Evolutionary conservation across 371 early-diverging fungal genomes (phyloP).

Genomic region (Mucor circinelloides): DNA sequence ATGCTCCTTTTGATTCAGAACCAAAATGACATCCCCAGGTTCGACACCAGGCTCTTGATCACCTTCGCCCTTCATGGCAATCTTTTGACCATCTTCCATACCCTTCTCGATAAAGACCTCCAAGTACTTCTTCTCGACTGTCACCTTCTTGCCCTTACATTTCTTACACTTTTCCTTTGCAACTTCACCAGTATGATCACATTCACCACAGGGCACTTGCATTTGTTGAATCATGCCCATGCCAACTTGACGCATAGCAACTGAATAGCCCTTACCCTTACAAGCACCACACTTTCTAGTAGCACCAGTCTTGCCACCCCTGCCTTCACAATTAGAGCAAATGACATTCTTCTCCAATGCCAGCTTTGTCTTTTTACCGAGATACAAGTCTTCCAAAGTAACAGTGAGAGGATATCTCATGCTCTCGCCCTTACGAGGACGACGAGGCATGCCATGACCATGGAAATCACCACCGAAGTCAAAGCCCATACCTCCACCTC

Average conservation of each 20-base stretch:
- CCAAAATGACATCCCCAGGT: conserved; percentile 90
- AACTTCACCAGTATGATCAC: conserved; percentile 31
- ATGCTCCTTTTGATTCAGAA: conserved; percentile 84
- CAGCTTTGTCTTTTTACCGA: conserved; percentile 83
- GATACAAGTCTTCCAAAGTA: conserved; percentile 85
- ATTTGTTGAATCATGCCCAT: conserved; percentile 97
- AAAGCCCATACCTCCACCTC: conserved; percentile 35
- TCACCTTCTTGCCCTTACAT: conserved; percentile 84
- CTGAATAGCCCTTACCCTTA: conserved; percentile 88
- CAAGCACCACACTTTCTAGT: conserved; percentile 80
- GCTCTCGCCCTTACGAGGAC: conserved; percentile 78
- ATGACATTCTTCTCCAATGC: conserved; percentile 82
- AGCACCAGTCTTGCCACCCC: conserved; percentile 77
- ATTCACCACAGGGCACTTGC: conserved; percentile 57
- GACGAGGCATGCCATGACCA: conserved; percentile 54
- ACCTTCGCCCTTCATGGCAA: conserved; percentile 89
- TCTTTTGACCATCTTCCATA: conserved; percentile 88
- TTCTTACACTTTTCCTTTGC: conserved; percentile 87
- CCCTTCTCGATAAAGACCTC: conserved; percentile 93
- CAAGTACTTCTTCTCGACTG: conserved; percentile 83
- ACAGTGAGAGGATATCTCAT: conserved; percentile 82
- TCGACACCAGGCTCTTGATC: conserved; percentile 75
- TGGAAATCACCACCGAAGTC: conserved; percentile 49
- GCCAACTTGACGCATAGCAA: conserved; percentile 92
- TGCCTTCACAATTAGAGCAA: conserved; percentile 73